Evolutionary conservation across 1,139 yeast genomes (phyloP).

Genomic region (Hyphopichia khmerensis): DNA sequence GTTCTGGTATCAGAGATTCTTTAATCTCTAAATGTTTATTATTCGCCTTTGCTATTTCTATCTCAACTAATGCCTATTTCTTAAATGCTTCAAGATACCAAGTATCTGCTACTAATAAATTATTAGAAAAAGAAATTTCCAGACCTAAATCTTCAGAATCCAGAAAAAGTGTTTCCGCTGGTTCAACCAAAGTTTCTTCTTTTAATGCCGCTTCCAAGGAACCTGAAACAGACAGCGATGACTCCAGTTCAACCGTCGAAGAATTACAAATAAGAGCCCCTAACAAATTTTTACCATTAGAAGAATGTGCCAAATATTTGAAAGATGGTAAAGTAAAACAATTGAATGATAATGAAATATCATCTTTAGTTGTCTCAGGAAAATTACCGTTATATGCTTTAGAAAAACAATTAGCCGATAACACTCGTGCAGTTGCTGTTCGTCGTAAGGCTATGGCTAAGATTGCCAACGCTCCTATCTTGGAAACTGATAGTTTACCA

Average conservation of each 20-base stretch:
- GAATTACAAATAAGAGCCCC: constrained; percentile 25
- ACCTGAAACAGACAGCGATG: constrained; percentile 7
- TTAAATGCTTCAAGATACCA: constrained; percentile 74
- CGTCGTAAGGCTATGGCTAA: constrained; percentile 90
- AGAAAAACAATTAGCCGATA: constrained; percentile 86
- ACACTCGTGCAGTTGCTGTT: constrained; percentile 85
- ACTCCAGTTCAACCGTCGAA: constrained; percentile 9
- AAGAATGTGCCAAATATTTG: constrained; percentile 60
- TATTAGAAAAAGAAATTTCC: constrained; percentile 41
- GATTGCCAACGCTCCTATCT: constrained; percentile 77
- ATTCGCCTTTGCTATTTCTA: constrained; percentile 70
- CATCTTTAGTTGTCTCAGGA: constrained; percentile 68
- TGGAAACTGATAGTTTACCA: constrained; percentile 73
- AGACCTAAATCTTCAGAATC: constrained; percentile 19
- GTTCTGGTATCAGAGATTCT: constrained; percentile 78
- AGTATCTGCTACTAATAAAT: constrained; percentile 38
- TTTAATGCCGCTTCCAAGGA: constrained; percentile 2
- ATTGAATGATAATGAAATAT: constrained; percentile 71
- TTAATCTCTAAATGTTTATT: constrained; percentile 77
- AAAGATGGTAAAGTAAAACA: constrained; percentile 72
- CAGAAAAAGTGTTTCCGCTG: constrained; percentile 1
- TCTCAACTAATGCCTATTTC: constrained; percentile 79
- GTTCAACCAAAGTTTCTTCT: neutral
- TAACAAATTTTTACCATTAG: constrained; percentile 41
- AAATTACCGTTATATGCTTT: constrained; percentile 89